phyloP scores from a whole-genome alignment of 805 yeast genomes.

The Metschnikowia santaceciliae region DNA sequence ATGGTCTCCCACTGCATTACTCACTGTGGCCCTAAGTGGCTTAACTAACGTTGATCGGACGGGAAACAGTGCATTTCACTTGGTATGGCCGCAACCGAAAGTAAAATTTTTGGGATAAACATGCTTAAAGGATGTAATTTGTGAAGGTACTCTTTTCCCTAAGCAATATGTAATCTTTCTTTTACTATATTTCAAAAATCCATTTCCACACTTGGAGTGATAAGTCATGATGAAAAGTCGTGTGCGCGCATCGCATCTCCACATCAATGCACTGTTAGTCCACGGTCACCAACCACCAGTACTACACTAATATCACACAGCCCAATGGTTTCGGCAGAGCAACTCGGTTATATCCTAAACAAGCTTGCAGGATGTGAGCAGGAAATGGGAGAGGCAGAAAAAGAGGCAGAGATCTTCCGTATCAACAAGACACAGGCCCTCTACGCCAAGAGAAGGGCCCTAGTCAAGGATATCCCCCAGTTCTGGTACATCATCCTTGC shows the following conservation, averaged over 20 bases:
- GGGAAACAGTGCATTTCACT: too few relatives aligned
- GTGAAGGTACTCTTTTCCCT: too few relatives aligned
- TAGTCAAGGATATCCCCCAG: slow-evolving; percentile 55
- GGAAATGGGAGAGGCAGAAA: slow-evolving; percentile 56
- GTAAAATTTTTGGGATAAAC: neutral
- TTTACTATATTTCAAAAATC: neutral
- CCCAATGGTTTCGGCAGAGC: slow-evolving; percentile 2
- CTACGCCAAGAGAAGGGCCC: slow-evolving; percentile 52
- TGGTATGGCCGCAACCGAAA: slow-evolving; percentile 5
- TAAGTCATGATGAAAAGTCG: neutral
- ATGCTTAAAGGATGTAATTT: too few relatives aligned
- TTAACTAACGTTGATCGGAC: too few relatives aligned
- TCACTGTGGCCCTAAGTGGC: neutral
- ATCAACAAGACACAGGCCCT: slow-evolving; percentile 52
- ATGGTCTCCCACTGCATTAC: neutral
- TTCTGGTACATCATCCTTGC: slow-evolving; percentile 89
- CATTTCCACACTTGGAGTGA: neutral
- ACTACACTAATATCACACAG: neutral
- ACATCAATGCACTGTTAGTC: neutral
- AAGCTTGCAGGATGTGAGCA: slow-evolving; percentile 55
- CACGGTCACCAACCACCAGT: neutral
- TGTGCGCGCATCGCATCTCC: neutral
- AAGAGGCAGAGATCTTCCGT: slow-evolving; percentile 54
- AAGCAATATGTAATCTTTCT: too few relatives aligned
- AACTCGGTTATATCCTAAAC: slow-evolving; percentile 29